Evolutionary conservation across 2,329 filamentous ascomycete species (phyloP).

Genomic region (Elsinoe ampelina): DNA sequence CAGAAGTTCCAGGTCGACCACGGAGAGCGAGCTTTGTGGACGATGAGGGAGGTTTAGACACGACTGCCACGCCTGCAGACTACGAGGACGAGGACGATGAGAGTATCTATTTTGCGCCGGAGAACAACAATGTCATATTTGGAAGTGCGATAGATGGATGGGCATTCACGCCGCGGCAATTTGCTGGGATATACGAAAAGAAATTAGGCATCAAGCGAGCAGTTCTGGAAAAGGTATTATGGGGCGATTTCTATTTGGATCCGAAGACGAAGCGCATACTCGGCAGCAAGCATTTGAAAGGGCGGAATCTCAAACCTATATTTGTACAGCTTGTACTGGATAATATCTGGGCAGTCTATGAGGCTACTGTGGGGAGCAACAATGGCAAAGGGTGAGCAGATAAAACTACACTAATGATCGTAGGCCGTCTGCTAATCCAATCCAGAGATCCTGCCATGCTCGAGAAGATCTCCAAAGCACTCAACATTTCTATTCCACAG

Average conservation of each 20-base stretch:
- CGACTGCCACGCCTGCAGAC: slow-evolving; percentile 42
- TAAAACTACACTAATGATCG: slow-evolving; percentile 30
- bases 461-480: slow-evolving; percentile 90
- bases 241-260: slow-evolving; percentile 94
- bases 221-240: slow-evolving; percentile 83
- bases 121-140: slow-evolving; percentile 98
- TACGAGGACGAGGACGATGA: slow-evolving; percentile 93
- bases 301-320: slow-evolving; percentile 83
- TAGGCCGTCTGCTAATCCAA: not conserved
- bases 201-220: slow-evolving; percentile 90
- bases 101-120: slow-evolving; percentile 94
- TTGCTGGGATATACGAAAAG: slow-evolving; percentile 87
- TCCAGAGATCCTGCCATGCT: slow-evolving; percentile 64
- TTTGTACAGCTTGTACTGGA: slow-evolving; percentile 96
- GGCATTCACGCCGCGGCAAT: slow-evolving; percentile 95
- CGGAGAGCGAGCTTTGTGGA: slow-evolving; percentile 42
- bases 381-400: slow-evolving; percentile 65
- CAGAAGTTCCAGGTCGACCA: slow-evolving; percentile 25
- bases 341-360: slow-evolving; percentile 91
- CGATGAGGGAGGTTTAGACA: slow-evolving; percentile 45
- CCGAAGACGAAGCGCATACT: slow-evolving; percentile 94
- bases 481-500: slow-evolving; percentile 73
- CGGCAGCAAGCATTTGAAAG: slow-evolving; percentile 84
- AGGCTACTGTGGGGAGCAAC: slow-evolving; percentile 75
- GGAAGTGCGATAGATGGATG: slow-evolving; percentile 97